Percentiles rank a stretch among this genome's conserved stretches.
Conservation (phyloP, 768 basidiomycete species). For the Trametes coccinea region DNA sequence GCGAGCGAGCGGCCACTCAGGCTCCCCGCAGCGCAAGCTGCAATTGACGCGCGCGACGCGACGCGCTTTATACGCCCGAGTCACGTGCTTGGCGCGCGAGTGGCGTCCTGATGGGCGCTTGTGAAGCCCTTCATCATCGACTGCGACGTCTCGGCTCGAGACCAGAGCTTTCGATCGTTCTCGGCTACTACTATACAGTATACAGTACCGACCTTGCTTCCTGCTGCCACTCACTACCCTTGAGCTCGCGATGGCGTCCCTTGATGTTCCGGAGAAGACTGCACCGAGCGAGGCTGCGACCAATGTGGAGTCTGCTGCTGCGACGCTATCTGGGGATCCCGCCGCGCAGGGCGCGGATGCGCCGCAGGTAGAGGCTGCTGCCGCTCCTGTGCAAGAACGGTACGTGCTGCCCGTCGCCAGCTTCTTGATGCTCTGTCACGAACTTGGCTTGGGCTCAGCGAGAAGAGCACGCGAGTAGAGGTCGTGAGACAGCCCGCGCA, state of each 20-base stretch:
- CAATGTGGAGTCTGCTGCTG: background rate
- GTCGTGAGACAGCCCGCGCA: conserved; percentile 24
- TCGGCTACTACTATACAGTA: background rate
- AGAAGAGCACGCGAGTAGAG: conserved; percentile 36
- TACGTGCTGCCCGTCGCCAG: background rate
- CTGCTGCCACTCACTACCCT: background rate
- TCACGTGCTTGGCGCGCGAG: conserved; percentile 15
- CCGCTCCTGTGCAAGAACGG: background rate
- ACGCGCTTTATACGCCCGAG: background rate
- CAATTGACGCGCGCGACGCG: background rate
- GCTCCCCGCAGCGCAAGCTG: too few species aligned
- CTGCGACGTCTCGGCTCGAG: background rate
- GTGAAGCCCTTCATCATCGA: conserved; percentile 1
- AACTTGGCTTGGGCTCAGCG: background rate
- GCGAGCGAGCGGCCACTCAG: too few species aligned
- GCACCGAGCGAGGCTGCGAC: background rate
- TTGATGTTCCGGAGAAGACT: conserved; percentile 2
- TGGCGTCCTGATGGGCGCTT: conserved; percentile 1
- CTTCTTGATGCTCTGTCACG: too few species aligned
- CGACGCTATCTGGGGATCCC: background rate
- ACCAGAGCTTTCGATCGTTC: conserved; percentile 4
- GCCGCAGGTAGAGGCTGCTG: background rate
- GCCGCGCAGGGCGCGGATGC: background rate
- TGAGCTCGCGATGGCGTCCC: background rate
- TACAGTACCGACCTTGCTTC: background rate